These are phyloP conservation scores for Penicillium ochrochloron DNA, from an alignment of 495 filamentous ascomycete genomes.

Conservation along the genomic window DNA sequence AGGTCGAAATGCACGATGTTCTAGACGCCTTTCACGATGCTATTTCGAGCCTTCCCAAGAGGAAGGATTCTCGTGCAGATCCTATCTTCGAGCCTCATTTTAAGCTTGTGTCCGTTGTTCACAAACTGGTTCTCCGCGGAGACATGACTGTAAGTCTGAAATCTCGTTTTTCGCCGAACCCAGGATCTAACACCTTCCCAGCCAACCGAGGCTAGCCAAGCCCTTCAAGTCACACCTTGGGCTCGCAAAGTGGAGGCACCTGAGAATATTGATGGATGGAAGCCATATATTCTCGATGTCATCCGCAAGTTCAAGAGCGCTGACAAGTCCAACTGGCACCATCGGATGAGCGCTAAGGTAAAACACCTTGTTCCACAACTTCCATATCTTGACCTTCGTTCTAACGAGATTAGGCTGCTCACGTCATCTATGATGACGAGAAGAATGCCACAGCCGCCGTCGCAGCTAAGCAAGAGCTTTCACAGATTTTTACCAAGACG, in stretches of 20 bases:
- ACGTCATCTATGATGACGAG: constrained; percentile 69
- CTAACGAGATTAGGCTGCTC: constrained; percentile 57
- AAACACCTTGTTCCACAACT: not conserved
- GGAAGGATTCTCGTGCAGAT: constrained; percentile 74
- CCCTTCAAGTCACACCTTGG: constrained; percentile 61
- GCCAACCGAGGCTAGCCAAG: constrained; percentile 55
- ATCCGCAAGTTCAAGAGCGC: constrained; percentile 77
- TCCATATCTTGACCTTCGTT: not conserved
- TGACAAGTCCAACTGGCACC: constrained; percentile 97
- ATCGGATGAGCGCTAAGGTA: constrained; percentile 82
- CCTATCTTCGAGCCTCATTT: constrained; percentile 95
- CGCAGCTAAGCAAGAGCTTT: constrained; percentile 75
- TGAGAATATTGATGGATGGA: constrained; percentile 68
- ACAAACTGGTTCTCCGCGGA: constrained; percentile 71
- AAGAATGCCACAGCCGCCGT: constrained; percentile 53
- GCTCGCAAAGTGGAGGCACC: constrained; percentile 54
- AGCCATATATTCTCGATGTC: constrained; percentile 71
- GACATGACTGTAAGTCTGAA: constrained; percentile 35
- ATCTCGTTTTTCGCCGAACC: not conserved
- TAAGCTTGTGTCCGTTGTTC: constrained; percentile 84
- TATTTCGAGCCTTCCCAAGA: constrained; percentile 79
- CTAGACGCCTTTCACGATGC: constrained; percentile 73
- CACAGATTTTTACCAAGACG: constrained; percentile 92
- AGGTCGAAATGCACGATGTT: constrained; percentile 59
- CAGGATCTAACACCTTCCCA: constrained; percentile 27